A percentile compares a stretch with the other conserved stretches of the same genome.
phyloP scores from a whole-genome alignment of 805 yeast genomes.

The Saccharomycopsis capsularis region DNA sequence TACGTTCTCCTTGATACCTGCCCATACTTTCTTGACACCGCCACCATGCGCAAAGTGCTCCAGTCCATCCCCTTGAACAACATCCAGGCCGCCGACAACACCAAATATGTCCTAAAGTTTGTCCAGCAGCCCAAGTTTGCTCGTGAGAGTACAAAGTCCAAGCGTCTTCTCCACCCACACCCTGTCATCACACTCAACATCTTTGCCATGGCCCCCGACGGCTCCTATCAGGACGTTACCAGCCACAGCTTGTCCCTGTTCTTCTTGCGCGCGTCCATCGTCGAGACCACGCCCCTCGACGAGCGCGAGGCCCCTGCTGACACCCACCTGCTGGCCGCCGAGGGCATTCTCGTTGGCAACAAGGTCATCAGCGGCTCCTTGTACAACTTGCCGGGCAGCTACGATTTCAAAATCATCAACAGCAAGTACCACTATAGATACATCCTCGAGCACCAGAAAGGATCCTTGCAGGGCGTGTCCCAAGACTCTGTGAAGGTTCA shows the following conservation, averaged over 20 bases:
- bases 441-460: background rate
- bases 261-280: conserved; percentile 3
- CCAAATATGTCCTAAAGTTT: conserved; percentile 13
- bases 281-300: conserved; percentile 1
- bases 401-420: conserved; percentile 10
- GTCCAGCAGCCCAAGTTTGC: conserved; percentile 20
- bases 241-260: conserved; percentile 6
- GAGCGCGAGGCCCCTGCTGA: background rate
- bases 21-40: too few species aligned
- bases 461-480: background rate
- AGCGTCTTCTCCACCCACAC: conserved; percentile 15
- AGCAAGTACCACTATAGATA: conserved; percentile 1
- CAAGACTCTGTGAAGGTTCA: background rate
- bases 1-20: too few species aligned
- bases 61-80: background rate
- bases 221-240: conserved; percentile 1
- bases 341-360: conserved; percentile 3
- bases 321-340: background rate
- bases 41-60: background rate
- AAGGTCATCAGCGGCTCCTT: conserved; percentile 7
- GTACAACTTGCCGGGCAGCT: conserved; percentile 1
- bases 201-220: background rate
- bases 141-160: conserved; percentile 20
- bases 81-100: background rate
- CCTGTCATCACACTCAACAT: conserved; percentile 15